Evolutionary conservation across 208 protist species (phyloP).

Genomic region (Leishmania major): DNA sequence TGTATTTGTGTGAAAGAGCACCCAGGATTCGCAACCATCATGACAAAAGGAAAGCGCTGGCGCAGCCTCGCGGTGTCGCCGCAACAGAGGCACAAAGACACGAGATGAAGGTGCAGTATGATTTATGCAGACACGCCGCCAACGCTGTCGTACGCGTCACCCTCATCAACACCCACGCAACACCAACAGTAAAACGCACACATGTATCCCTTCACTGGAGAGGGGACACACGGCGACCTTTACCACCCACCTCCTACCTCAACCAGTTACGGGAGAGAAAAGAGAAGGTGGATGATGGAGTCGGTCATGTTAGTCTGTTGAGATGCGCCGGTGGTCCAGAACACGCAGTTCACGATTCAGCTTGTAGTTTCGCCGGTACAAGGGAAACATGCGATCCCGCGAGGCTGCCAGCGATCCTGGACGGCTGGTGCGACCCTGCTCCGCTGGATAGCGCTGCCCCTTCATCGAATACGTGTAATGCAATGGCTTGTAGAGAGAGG

Average conservation of each 20-base stretch:
- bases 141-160: background rate
- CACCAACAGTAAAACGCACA: background rate
- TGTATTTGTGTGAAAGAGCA: background rate
- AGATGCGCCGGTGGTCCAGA: conserved; percentile 56
- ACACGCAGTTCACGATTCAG: conserved; percentile 61
- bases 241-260: background rate
- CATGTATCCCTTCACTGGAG: background rate
- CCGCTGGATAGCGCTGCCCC: conserved; percentile 82
- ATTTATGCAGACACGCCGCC: background rate
- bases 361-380: conserved; percentile 67
- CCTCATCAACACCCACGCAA: background rate
- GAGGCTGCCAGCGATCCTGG: conserved; percentile 67
- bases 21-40: background rate
- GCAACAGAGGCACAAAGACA: background rate
- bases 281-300: background rate
- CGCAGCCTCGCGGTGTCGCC: background rate
- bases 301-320: conserved; percentile 50
- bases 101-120: background rate
- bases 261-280: background rate
- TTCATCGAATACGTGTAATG: conserved; percentile 82
- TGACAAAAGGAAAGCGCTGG: background rate
- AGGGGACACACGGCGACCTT: background rate
- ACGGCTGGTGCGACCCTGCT: conserved; percentile 75
- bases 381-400: conserved; percentile 74
- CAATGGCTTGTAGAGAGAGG: conserved; percentile 78